phyloP scores from a whole-genome alignment of 1,284 basidiomycete species.

The Blastosporella zonata region DNA sequence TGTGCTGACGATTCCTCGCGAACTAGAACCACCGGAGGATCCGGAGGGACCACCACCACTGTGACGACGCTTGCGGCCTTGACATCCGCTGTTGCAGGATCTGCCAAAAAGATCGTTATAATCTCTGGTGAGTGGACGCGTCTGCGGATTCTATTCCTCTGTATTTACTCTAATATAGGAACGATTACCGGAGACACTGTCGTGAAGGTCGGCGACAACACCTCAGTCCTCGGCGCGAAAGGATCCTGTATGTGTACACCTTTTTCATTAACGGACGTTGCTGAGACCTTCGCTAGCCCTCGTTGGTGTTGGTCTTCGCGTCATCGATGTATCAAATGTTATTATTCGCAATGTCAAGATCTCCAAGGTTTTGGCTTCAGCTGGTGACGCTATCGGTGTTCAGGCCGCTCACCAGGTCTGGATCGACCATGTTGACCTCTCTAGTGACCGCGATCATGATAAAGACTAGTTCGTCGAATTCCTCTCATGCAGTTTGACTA shows the following conservation, averaged over 20 bases:
- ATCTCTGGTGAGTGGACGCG: constrained; percentile 31
- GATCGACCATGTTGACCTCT: constrained; percentile 46
- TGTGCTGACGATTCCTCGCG: background rate
- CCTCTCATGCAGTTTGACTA: background rate
- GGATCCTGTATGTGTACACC: constrained; percentile 25
- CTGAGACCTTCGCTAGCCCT: constrained; percentile 26
- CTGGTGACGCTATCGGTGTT: constrained; percentile 43
- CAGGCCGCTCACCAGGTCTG: constrained; percentile 44
- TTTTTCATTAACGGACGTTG: background rate
- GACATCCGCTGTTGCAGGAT: constrained; percentile 40
- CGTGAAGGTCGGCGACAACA: constrained; percentile 43
- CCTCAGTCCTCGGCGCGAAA: constrained; percentile 35
- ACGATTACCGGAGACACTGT: constrained; percentile 40
- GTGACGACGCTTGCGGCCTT: constrained; percentile 42
- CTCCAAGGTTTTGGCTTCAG: constrained; percentile 43
- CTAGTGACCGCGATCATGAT: constrained; percentile 42
- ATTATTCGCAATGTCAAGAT: constrained; percentile 50
- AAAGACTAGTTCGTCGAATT: constrained; percentile 27
- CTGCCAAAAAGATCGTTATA: constrained; percentile 43
- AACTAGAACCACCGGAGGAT: constrained; percentile 41
- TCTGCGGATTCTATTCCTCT: background rate
- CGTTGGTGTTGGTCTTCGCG: constrained; percentile 39
- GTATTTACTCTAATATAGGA: constrained; percentile 22
- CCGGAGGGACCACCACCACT: constrained; percentile 40
- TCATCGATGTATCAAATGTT: constrained; percentile 40